A percentile compares a stretch with the other conserved stretches of the same genome.
phyloP scores from a whole-genome alignment of 2,329 filamentous ascomycete genomes.

The Daldinia sp. region DNA sequence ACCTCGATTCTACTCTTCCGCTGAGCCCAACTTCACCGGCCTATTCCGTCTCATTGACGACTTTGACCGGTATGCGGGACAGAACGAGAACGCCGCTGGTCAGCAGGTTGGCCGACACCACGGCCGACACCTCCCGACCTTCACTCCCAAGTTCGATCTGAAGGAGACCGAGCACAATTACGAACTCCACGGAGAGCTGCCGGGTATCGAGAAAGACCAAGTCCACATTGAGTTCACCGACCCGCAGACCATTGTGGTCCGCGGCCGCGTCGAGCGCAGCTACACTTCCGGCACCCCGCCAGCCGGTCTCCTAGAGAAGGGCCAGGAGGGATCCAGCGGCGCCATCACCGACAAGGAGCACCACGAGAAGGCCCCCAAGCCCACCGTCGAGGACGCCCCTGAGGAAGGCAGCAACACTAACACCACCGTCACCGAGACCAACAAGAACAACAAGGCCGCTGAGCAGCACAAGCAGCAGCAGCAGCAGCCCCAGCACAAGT shows the following conservation, averaged over 20 bases:
- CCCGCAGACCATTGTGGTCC: constrained; percentile 77
- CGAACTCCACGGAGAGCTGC: constrained; percentile 84
- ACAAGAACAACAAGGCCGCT: constrained; percentile 47
- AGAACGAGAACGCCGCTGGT: constrained; percentile 27
- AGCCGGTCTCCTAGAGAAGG: constrained; percentile 61
- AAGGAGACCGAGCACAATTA: constrained; percentile 76
- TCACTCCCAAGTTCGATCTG: constrained; percentile 83
- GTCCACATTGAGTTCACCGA: constrained; percentile 84
- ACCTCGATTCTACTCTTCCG: constrained; percentile 61
- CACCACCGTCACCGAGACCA: constrained; percentile 52
- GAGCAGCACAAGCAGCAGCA: constrained; percentile 31
- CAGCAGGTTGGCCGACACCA: constrained; percentile 39
- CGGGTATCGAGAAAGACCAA: constrained; percentile 79
- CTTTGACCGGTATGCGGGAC: constrained; percentile 68
- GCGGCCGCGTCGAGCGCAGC: constrained; percentile 75
- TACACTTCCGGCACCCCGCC: constrained; percentile 68
- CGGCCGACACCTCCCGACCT: constrained; percentile 60
- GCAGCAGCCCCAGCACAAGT: constrained; percentile 60
- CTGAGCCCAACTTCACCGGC: constrained; percentile 66
- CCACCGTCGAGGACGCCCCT: constrained; percentile 74
- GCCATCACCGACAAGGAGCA: constrained; percentile 56
- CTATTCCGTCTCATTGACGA: constrained; percentile 75
- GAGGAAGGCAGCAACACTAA: constrained; percentile 44
- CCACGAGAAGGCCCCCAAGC: constrained; percentile 61
- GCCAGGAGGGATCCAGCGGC: constrained; percentile 48